Evolutionary conservation across 805 yeast species (phyloP), one percentile per base, ranked within the genome.

Genomic region (Ogataea siamensis): DNA sequence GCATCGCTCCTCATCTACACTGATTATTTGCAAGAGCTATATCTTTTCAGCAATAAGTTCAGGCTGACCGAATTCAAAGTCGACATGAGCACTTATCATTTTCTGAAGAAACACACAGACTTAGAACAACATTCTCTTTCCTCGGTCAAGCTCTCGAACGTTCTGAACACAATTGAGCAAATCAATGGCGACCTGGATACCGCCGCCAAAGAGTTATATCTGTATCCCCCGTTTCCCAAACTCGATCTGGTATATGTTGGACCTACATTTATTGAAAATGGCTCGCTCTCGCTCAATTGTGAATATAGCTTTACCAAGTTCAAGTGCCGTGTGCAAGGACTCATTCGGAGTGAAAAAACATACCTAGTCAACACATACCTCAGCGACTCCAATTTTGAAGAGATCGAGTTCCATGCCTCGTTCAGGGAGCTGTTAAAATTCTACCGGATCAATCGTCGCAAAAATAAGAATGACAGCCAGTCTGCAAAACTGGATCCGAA

Each of bases 191-290:
- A 32, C 22, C 12, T 19, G 13, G 34, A 27, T 17, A 5, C 37
- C 24, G 32, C 35, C 12, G 37, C 27, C 5, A 20, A 31, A n/a
- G 42, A 42, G n/a, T 31, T 49, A 6, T 42, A 46, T 18, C 37
- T 55, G 10, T 45, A 48, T 27, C 59, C 58, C 0, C 60, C 58
- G 3, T 51, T 53, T 30, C 60, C 62, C 2, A 40, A 48, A 5
- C 30, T 51, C 3, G 59, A 57, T 21, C 37, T 58, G 13, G 37
- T 46, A 5, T 44, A 47, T 21, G 47, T 54, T 9, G 60, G 58
- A 1, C 63, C 63, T 0, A 52, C 58, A 1, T 58, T 58, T 34
- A 44, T 53, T 14, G 63, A 58, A 30, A 49, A 54, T 36, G 63
- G 63, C 0, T 28, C 43, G 3, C n/a, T 56, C 5, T 32, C 51